Evolutionary conservation across 257 asterid genomes (phyloP).

Genomic region (Ophiorrhiza pumila): DNA sequence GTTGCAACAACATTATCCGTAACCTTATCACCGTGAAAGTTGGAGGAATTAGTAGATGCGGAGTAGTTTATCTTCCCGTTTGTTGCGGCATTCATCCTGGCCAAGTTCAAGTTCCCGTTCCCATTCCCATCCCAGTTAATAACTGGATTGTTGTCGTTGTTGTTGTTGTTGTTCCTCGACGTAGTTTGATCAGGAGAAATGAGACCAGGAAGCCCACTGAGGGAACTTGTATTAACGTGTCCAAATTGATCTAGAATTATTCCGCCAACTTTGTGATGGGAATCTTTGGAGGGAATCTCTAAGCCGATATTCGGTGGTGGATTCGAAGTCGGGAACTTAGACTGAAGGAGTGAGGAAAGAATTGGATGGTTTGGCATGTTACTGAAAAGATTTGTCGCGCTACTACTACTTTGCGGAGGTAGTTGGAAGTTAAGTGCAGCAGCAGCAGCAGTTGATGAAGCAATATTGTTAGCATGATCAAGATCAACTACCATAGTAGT

Average conservation of each 20-base stretch:
- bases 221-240: constrained; percentile 7
- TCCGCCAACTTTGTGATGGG: constrained; percentile 17
- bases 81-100: constrained; percentile 9
- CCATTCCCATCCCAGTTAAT: constrained; percentile 21
- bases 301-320: constrained; percentile 8
- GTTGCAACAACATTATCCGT: constrained; percentile 23
- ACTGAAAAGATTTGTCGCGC: constrained; percentile 30
- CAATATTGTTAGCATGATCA: constrained; percentile 1
- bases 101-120: constrained; percentile 16
- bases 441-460: constrained; percentile 15
- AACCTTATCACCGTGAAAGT: constrained; percentile 33
- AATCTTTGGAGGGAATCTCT: constrained; percentile 25
- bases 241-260: constrained; percentile 25
- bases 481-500: constrained; percentile 24
- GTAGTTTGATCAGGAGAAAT: constrained; percentile 41
- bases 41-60: constrained; percentile 15
- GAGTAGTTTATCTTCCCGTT: constrained; percentile 23
- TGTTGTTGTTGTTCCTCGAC: constrained; percentile 14
- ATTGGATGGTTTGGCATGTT: constrained; percentile 32
- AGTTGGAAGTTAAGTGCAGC: constrained; percentile 29
- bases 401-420: constrained; percentile 19
- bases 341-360: constrained; percentile 43
- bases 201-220: constrained; percentile 45
- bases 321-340: constrained; percentile 24
- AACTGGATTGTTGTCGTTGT: constrained; percentile 2